Base-by-base conservation (phyloP, 108 stramenopile genomes). In the Asterionellopsis glacialis region DNA sequence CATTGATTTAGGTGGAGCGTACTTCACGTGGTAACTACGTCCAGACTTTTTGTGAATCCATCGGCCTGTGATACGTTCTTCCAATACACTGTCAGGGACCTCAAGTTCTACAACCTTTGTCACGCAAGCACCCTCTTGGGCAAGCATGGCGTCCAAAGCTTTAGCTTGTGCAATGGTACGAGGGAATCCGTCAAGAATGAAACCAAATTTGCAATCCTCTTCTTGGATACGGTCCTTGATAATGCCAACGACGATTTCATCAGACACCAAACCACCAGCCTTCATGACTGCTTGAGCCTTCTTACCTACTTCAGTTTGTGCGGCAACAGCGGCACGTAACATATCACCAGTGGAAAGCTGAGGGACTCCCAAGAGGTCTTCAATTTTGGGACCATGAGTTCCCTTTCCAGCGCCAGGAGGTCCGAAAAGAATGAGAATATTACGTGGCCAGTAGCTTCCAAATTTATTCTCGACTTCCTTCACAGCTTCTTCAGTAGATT, bases 261-360 rank as follows among this genome's bases (percentile, higher is more conserved):
- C 95, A 33, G 83, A 79, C 52, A 98, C 98, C 28, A 97, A 73
- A 27, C 90, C 90, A 52, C 99, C 99, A 11, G 95, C 85, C 75
- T 96, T 97, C 99, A 99, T 99, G 65, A 98, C 76, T 15, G 88
- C 84, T 59, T 96, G 94, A 41, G 99, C 99, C 87, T 96, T 84
- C 59, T 84, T 75, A 9, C 99, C 99, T 23, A 99, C 81, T 51
- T 96, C 95, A 0, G 95, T 97, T 66, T 94, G 87, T 39, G 87
- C 85, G 19, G 85, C 50, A n/a, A 99, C 99, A 47, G 99, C 99
- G 4, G 92, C 97, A 44, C 99, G 93, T 67, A 99, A 87, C 98
- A 99, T 99, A 78, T 99, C 99, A 19, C 99, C 99, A 0, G 93
- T 94, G 54, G 93, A 94, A 21, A 94, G 80, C 74, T 90, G 89